Conservation (phyloP, 2,329 filamentous ascomycete species). For the Chaetomium sp. region DNA sequence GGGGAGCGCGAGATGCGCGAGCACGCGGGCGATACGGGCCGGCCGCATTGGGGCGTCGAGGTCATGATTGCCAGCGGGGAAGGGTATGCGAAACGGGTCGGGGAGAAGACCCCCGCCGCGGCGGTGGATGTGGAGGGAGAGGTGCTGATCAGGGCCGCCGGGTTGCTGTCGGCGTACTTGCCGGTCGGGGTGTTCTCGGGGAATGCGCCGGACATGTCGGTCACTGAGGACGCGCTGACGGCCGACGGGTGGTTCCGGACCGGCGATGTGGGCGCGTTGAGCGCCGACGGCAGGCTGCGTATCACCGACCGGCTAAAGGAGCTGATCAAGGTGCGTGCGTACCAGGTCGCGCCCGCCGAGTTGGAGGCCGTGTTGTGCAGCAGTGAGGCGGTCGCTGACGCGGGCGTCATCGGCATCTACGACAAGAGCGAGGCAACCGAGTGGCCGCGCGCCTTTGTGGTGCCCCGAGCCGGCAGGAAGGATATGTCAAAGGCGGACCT, state of each 20-base stretch:
- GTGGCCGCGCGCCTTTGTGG: conserved; percentile 59
- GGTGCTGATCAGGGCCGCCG: conserved; percentile 65
- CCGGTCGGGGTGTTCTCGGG: conserved; percentile 50
- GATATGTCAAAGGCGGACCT: conserved; percentile 38
- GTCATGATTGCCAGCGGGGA: conserved; percentile 60
- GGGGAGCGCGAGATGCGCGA: conserved; percentile 49
- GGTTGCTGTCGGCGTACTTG: conserved; percentile 70
- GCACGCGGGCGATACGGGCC: conserved; percentile 61
- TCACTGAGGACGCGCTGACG: conserved; percentile 44
- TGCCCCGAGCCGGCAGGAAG: conserved; percentile 39
- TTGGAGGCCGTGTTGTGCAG: conserved; percentile 44
- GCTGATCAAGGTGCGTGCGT: conserved; percentile 49
- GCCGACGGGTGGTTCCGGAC: conserved; percentile 70
- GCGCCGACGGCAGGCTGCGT: conserved; percentile 57
- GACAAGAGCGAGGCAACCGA: conserved; percentile 58
- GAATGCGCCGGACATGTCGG: conserved; percentile 42
- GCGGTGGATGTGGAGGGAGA: conserved; percentile 60
- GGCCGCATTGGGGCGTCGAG: conserved; percentile 67
- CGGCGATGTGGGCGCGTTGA: conserved; percentile 61
- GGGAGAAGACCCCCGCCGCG: conserved; percentile 43
- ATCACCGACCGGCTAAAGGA: conserved; percentile 75
- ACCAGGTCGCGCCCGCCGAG: conserved; percentile 49
- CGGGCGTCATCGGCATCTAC: conserved; percentile 59
- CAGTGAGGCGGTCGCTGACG: conserved; percentile 47
- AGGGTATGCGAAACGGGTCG: conserved; percentile 38